Base-by-base conservation (phyloP, 2,329 filamentous ascomycete genomes). In the Hypoxylon sp. region DNA sequence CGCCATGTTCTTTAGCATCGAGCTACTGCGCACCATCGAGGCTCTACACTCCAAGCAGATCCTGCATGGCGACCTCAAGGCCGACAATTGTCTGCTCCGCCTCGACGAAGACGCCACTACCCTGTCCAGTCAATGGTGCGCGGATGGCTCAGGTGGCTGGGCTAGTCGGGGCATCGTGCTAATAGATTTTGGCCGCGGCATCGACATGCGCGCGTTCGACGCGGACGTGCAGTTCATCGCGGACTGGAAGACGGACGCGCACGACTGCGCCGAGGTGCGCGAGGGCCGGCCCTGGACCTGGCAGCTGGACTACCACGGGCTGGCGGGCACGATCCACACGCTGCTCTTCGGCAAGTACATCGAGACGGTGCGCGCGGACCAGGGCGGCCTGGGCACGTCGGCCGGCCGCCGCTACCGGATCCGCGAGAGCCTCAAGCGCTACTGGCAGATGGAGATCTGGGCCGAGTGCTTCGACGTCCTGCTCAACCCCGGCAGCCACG, bases 401-500 rank as follows among this genome's bases (percentile, higher is more conserved):
- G 79, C 80, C 6, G 88, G 86, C 1, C 90, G 92, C 77, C 90
- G 86, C 53, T 98, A 97, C 82, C 89, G 87, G 70, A 90, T 98
- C 72, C 88, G 91, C 57, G 95, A 98, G 81, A 88, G 85, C 13
- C 82, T 98, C 68, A 99, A 99, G 84, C 83, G 96, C 49, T 99
- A 99, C 81, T 99, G 96, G 96, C 95, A 98, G 84, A 92, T 90
- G 54, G 94, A 97, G 55, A 89, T 98, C 49, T 99, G 96, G 96
- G 82, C 78, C 1, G 90, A 92, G 67, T 90, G 92, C 53, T 97
- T 99, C 79, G 92, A 95, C 72, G 75, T 98, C 65, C 82, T 98
- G 72, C 84, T 99, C 48, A 99, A 99, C 79, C 95, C 95, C 0
- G 85, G 87, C 2, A 85, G 85, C 64, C 89, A 90, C 80, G 80